Evolutionary conservation across 2,329 filamentous ascomycete species (phyloP).

Genomic region (Laburnicola sp.): DNA sequence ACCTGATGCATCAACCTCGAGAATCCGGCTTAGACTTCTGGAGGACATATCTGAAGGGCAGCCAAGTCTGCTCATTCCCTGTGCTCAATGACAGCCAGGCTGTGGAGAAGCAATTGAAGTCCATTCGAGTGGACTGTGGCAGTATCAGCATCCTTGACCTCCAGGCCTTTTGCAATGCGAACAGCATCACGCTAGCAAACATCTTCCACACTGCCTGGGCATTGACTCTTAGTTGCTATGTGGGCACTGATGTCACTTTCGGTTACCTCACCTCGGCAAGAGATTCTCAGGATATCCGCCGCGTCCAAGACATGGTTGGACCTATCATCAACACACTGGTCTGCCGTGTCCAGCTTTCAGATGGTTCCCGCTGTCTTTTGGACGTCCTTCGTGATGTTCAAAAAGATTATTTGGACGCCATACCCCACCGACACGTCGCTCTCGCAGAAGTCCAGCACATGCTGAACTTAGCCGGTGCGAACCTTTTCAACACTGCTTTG

Average conservation of each 20-base stretch:
- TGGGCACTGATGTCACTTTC: constrained; percentile 49
- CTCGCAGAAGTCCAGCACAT: constrained; percentile 54
- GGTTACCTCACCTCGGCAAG: constrained; percentile 50
- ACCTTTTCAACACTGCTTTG: constrained; percentile 54
- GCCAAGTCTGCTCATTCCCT: constrained; percentile 40
- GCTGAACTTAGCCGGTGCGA: constrained; percentile 35
- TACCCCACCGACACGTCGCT: constrained; percentile 49
- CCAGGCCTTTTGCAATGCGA: constrained; percentile 46
- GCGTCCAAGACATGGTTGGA: constrained; percentile 50
- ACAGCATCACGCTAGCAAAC: constrained; percentile 55
- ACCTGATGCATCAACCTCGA: constrained; percentile 29
- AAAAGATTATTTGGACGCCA: constrained; percentile 51
- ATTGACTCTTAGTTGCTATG: constrained; percentile 44
- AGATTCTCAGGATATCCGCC: constrained; percentile 45
- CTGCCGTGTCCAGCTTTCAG: constrained; percentile 47
- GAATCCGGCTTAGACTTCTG: constrained; percentile 36
- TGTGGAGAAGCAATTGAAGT: constrained; percentile 26
- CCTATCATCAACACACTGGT: constrained; percentile 53
- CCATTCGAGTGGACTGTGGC: constrained; percentile 35
- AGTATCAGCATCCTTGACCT: constrained; percentile 32
- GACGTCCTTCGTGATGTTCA: constrained; percentile 49
- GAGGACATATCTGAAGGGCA: constrained; percentile 35
- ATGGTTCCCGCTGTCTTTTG: constrained; percentile 36
- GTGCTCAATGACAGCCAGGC: constrained; percentile 28
- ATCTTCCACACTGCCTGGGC: constrained; percentile 49